Conservation (phyloP, 2,329 filamentous ascomycete species). For the Colletotrichum sp. region DNA sequence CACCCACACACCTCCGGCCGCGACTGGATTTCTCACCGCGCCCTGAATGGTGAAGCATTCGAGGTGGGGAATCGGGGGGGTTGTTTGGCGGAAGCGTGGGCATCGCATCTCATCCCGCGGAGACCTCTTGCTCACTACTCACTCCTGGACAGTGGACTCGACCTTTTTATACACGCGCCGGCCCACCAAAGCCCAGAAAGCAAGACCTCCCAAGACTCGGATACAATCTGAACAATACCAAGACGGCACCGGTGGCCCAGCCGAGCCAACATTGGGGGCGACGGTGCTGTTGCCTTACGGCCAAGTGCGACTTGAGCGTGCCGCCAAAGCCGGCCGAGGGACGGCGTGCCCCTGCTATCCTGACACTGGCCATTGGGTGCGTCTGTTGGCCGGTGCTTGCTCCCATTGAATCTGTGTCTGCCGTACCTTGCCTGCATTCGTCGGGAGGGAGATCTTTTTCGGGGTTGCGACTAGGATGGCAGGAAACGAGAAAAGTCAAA, state of each 20-base stretch:
- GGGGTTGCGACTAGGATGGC: background rate
- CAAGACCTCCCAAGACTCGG: background rate
- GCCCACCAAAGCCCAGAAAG: background rate
- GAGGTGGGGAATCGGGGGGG: background rate
- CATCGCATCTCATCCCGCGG: background rate
- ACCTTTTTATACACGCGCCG: background rate
- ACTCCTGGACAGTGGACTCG: background rate
- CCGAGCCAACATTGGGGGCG: background rate
- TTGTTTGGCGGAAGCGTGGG: background rate
- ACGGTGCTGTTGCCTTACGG: background rate
- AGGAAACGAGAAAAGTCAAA: background rate
- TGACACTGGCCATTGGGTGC: background rate
- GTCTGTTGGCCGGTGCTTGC: background rate
- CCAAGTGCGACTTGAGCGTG: background rate
- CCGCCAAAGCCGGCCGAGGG: constrained; percentile 6
- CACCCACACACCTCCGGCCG: background rate
- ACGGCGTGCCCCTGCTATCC: background rate
- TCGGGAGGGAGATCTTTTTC: background rate
- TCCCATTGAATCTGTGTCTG: background rate
- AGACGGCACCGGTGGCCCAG: background rate
- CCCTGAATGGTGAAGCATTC: background rate
- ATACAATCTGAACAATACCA: background rate
- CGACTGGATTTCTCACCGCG: background rate
- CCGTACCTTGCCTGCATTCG: background rate
- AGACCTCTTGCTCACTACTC: background rate